Evolutionary conservation across 2,329 filamentous ascomycete genomes (phyloP).

Genomic region (Neofusicoccum cordaticola): DNA sequence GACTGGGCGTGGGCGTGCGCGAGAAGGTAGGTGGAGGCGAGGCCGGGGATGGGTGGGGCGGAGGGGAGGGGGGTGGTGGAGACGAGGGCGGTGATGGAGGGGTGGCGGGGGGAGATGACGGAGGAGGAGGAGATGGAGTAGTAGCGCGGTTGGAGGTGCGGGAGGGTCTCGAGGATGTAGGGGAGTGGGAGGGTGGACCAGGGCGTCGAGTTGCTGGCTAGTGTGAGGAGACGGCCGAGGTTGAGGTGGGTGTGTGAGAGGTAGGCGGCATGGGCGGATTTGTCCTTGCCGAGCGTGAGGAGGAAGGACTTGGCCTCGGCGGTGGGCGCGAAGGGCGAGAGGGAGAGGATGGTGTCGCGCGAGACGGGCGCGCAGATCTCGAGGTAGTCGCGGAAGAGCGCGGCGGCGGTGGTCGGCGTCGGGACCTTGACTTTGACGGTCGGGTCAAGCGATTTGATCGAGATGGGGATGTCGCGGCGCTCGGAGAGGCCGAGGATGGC

Average conservation of each 20-base stretch:
- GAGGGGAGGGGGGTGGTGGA: constrained; percentile 31
- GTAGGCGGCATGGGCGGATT: constrained; percentile 34
- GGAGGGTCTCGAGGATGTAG: constrained; percentile 30
- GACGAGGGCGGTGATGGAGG: constrained; percentile 40
- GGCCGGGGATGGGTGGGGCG: constrained; percentile 31
- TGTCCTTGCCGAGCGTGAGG: constrained; percentile 30
- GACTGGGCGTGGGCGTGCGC: constrained; percentile 22
- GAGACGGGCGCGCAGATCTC: constrained; percentile 46
- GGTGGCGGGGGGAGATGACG: constrained; percentile 34
- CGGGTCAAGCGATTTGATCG: constrained; percentile 28
- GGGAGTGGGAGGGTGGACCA: constrained; percentile 36
- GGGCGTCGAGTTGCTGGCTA: constrained; percentile 22
- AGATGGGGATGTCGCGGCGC: constrained; percentile 25
- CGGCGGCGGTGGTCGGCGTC: constrained; percentile 39
- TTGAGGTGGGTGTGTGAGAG: constrained; percentile 34
- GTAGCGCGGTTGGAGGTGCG: constrained; percentile 29
- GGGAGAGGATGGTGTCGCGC: constrained; percentile 36
- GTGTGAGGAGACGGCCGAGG: constrained; percentile 37
- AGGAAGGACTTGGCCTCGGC: constrained; percentile 31
- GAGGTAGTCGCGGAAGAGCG: constrained; percentile 46
- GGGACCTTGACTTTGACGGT: constrained; percentile 37
- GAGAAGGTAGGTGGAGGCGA: constrained; percentile 42
- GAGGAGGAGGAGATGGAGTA: constrained; percentile 39
- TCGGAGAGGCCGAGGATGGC: constrained; percentile 26
- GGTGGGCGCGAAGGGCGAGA: constrained; percentile 42